A percentile compares a stretch with the other conserved stretches of the same genome.
These are phyloP conservation scores for Ogataea minuta DNA, from an alignment of 805 yeast genomes.

Conservation along the genomic window DNA sequence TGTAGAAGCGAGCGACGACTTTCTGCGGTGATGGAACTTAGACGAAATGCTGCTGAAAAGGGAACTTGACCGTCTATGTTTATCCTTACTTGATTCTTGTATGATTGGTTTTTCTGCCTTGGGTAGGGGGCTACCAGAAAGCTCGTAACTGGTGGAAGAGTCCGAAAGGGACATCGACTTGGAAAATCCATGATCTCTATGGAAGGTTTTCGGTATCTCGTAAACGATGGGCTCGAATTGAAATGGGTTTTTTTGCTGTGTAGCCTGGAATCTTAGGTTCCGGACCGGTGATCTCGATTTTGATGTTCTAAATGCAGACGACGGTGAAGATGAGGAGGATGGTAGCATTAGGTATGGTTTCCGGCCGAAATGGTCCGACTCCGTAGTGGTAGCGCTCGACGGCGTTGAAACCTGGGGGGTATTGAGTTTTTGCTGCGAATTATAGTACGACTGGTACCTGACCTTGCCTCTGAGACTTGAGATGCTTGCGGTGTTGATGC, in stretches of 20 bases:
- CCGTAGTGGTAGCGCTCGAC: constrained; percentile 10
- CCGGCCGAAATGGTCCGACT: constrained; percentile 12
- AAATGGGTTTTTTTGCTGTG: constrained; percentile 29
- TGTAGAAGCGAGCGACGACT: constrained; percentile 25
- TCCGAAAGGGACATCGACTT: constrained; percentile 20
- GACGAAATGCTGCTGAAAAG: constrained; percentile 27
- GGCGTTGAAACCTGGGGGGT: constrained; percentile 23
- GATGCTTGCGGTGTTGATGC: constrained; percentile 24
- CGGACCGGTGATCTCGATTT: constrained; percentile 30
- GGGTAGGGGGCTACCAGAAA: constrained; percentile 1
- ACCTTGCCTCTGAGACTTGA: constrained; percentile 30
- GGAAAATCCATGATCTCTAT: constrained; percentile 20
- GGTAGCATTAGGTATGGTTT: constrained; percentile 13
- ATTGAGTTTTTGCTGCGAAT: constrained; percentile 26
- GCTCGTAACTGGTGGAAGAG: constrained; percentile 6
- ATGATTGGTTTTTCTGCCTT: neutral
- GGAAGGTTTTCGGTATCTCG: constrained; percentile 34
- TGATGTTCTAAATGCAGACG: constrained; percentile 18
- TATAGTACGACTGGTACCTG: constrained; percentile 34
- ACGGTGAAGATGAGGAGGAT: constrained; percentile 14
- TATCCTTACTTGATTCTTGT: constrained; percentile 4
- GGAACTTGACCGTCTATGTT: constrained; percentile 26
- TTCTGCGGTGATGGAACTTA: constrained; percentile 26
- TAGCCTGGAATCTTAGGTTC: constrained; percentile 14
- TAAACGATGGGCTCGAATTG: constrained; percentile 33